phyloP scores from a whole-genome alignment of 192 early-diverging fungal genomes.

The Backusella liffmaniae region DNA sequence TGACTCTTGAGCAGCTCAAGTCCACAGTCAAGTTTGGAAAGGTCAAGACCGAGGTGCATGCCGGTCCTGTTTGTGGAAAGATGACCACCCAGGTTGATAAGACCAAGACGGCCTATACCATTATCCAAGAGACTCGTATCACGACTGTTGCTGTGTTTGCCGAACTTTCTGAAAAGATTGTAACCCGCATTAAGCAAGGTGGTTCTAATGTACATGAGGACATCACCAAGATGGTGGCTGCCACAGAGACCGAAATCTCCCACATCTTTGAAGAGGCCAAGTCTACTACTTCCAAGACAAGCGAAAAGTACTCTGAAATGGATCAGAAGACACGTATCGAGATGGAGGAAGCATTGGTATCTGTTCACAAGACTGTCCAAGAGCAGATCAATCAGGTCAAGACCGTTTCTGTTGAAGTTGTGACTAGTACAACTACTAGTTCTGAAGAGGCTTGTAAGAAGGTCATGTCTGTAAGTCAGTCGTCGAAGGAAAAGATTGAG shows the following conservation, averaged over 20 bases:
- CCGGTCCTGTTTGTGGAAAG: background rate
- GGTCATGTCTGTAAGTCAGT: background rate
- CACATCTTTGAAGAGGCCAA: conserved; percentile 14
- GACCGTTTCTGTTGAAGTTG: conserved; percentile 4
- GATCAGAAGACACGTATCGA: background rate
- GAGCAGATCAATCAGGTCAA: conserved; percentile 13
- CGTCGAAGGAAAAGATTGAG: conserved; percentile 8
- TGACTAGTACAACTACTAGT: background rate
- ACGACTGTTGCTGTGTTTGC: conserved; percentile 6
- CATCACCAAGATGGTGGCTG: background rate
- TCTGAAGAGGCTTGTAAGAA: conserved; percentile 5
- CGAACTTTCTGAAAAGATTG: background rate
- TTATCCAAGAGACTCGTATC: conserved; percentile 10
- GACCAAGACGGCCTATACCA: conserved; percentile 5
- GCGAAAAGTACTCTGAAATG: background rate
- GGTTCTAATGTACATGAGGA: conserved; percentile 10
- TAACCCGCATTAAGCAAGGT: conserved; percentile 12
- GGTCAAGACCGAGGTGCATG: background rate
- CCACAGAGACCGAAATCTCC: background rate
- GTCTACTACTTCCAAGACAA: conserved; percentile 1
- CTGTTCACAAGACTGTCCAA: conserved; percentile 1
- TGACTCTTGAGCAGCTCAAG: conserved; percentile 14
- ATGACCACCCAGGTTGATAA: conserved; percentile 3
- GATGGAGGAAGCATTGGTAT: background rate
- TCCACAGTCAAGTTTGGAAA: background rate